Evolutionary conservation across 176 grass and related monocot genomes (phyloP), one percentile per base, ranked within the genome.

Genomic region (Olyra latifolia): DNA sequence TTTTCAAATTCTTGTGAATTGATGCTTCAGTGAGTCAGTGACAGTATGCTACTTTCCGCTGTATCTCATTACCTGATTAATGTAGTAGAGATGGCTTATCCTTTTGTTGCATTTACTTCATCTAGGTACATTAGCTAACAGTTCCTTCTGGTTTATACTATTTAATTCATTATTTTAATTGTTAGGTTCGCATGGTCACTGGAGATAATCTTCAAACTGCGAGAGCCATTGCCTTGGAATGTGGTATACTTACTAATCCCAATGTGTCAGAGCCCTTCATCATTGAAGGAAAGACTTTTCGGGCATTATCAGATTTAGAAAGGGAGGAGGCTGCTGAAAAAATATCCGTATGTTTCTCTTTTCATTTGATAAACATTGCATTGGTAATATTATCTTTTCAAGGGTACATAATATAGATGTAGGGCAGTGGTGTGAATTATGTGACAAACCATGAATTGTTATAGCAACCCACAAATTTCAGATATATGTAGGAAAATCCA

Each of bases 181-280:
- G 44, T 55, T 77, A 98, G 95, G 95, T 98, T 49, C 92, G 95
- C 28, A 98, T 98, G 95, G 86, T 93, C 58, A 98, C 95, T 14
- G 95, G 95, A 22, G 95, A 98, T 77, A 98, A 98, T 76, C 58
- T 98, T 75, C 90, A 98, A 75, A 98, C 92, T 52, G 95, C 95
- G 6, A 95, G 88, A 89, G 92, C 95, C 63, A 98, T 98, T 76
- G 90, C 95, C 52, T 88, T 98, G 44, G 95, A 98, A 66, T 98
- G 95, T 19, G 95, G 92, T n/a, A 95, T 98, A 83, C 88, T 98
- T 85, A 83, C 45, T 30, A 92, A 98, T 87, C 80, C 81, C 3
- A 88, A 95, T 65, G 95, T 83, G 50, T 83, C 69, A 4, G 86
- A 98, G 55, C 92, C 92, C 62, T 28, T 54, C 49, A 50, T 95